phyloP scores from a whole-genome alignment of 495 filamentous ascomycete species.

The Clavariopsis aquatica region DNA sequence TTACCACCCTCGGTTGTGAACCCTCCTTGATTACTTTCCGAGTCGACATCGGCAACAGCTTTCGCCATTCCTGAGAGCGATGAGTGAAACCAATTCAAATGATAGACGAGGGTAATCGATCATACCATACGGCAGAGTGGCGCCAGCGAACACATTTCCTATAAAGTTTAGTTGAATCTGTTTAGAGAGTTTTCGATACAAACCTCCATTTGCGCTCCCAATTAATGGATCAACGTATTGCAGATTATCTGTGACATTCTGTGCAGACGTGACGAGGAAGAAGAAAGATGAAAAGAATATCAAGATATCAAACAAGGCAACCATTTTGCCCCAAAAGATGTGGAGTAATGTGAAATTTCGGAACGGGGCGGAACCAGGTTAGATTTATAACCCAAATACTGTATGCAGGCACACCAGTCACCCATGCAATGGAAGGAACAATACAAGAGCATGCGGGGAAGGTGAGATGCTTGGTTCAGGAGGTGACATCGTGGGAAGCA shows the following conservation, averaged over 20 bases:
- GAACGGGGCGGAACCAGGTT: not conserved
- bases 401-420: constrained; percentile 12
- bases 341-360: not conserved
- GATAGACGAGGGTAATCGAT: not conserved
- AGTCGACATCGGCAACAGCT: constrained; percentile 70
- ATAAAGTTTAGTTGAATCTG: not conserved
- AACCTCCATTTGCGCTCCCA: constrained; percentile 43
- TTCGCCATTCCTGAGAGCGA: constrained; percentile 63
- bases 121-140: constrained; percentile 63
- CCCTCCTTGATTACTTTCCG: constrained; percentile 64
- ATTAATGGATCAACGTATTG: constrained; percentile 46
- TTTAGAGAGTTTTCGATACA: not conserved
- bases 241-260: constrained; percentile 30
- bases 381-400: not conserved
- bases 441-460: constrained; percentile 15
- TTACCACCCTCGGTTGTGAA: constrained; percentile 65
- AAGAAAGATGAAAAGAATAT: constrained; percentile 16
- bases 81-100: not conserved
- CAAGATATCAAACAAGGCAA: not conserved
- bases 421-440: not conserved
- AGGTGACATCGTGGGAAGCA: constrained; percentile 19
- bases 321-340: not conserved
- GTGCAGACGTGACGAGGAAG: constrained; percentile 2
- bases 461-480: constrained; percentile 5
- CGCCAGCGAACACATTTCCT: constrained; percentile 75